Evolutionary conservation across 306 rosid species (phyloP).

Genomic region (Cucurbita argyrosperma): DNA sequence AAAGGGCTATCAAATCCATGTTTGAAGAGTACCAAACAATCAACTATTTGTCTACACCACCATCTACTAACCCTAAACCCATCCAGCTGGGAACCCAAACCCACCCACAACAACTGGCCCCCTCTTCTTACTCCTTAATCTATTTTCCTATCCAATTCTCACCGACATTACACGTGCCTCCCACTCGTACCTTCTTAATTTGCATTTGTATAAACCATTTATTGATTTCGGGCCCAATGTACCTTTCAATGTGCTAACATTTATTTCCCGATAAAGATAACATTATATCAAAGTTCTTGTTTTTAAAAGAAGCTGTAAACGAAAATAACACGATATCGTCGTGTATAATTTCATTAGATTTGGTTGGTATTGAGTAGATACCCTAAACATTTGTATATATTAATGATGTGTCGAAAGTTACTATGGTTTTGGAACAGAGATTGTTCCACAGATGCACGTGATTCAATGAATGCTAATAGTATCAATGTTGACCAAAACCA

Average conservation of each 20-base stretch:
- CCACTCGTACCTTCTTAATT: neutral
- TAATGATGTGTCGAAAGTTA: neutral
- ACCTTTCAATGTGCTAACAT: neutral
- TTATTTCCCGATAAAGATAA: neutral
- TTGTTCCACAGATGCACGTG: conserved; percentile 4
- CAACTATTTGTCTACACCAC: conserved; percentile 14
- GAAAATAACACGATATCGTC: too few relatives aligned
- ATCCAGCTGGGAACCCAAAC: conserved; percentile 8
- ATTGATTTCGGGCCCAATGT: neutral
- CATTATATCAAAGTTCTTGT: too few relatives aligned
- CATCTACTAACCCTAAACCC: conserved; percentile 18
- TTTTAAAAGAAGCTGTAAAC: too few relatives aligned
- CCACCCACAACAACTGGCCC: neutral
- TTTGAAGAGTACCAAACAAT: conserved; percentile 33
- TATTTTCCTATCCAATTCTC: neutral
- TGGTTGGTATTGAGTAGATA: neutral
- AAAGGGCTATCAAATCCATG: conserved; percentile 58
- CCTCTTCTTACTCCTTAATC: neutral
- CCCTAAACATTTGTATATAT: neutral
- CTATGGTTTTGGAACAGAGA: neutral
- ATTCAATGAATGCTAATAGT: neutral
- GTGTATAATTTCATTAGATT: neutral
- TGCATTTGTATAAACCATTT: neutral
- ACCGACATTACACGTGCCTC: conserved; percentile 4
- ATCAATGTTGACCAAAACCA: neutral